Evolutionary conservation across 176 grass and related monocot genomes (phyloP).

Genomic region (Triticum urartu): DNA sequence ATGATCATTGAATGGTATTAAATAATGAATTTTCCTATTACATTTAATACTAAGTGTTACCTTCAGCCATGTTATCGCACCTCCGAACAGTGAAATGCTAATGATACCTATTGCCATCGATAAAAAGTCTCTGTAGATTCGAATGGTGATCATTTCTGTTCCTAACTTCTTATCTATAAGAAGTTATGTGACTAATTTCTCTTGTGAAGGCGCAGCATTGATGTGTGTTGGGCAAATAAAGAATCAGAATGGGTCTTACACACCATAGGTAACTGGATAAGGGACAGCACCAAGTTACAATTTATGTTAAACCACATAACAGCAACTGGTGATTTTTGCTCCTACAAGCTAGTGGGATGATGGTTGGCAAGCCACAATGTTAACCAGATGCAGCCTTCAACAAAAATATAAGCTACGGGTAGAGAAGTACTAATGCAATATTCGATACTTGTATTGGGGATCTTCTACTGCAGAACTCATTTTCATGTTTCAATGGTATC

Average conservation of each 20-base stretch:
- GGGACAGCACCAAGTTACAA: neutral
- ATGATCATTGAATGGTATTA: neutral
- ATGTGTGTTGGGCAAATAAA: neutral
- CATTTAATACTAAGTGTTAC: neutral
- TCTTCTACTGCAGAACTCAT: neutral
- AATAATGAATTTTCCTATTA: neutral
- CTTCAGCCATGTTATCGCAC: neutral
- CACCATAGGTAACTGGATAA: neutral
- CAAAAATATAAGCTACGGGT: neutral
- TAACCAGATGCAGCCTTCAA: neutral
- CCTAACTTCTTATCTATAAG: neutral
- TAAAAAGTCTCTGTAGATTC: neutral
- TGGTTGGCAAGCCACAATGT: neutral
- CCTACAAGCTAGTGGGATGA: neutral
- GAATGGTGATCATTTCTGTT: neutral
- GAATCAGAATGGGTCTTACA: neutral
- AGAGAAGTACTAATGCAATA: neutral
- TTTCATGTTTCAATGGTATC: neutral
- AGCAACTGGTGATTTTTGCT: neutral
- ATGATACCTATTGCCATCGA: neutral
- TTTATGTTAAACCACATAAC: neutral
- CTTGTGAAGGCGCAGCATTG: neutral
- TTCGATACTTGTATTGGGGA: neutral
- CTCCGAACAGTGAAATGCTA: neutral
- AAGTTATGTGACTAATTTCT: neutral